These are phyloP conservation scores for Fusarium sp. DNA, from an alignment of 2,329 filamentous ascomycete species.

Conservation along the genomic window DNA sequence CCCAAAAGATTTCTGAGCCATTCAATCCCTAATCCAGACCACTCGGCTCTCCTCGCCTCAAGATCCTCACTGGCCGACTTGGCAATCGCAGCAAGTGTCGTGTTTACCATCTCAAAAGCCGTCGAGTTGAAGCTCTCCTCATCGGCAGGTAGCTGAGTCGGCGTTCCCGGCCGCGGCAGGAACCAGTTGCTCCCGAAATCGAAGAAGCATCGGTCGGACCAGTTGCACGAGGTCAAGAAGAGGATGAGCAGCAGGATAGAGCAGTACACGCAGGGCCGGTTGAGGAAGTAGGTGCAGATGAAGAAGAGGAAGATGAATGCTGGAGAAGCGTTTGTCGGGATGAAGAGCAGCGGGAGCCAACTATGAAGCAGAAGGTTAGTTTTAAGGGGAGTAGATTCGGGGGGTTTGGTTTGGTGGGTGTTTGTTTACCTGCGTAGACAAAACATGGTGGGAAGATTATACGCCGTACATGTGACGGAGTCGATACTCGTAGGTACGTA, in stretches of 20 bases:
- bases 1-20: conserved; percentile 87
- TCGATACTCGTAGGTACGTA: background rate
- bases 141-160: conserved; percentile 42
- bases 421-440: conserved; percentile 67
- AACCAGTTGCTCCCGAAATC: conserved; percentile 96
- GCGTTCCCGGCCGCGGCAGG: conserved; percentile 70
- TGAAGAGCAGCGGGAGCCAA: conserved; percentile 89
- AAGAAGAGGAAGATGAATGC: conserved; percentile 90
- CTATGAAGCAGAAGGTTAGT: conserved; percentile 59
- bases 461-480: conserved; percentile 24
- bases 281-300: conserved; percentile 93
- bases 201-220: conserved; percentile 91
- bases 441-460: conserved; percentile 61
- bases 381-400: background rate
- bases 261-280: conserved; percentile 97
- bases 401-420: conserved; percentile 15
- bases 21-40: conserved; percentile 83
- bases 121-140: conserved; percentile 59
- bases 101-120: conserved; percentile 69
- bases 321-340: conserved; percentile 85
- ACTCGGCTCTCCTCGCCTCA: conserved; percentile 67
- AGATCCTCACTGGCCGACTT: conserved; percentile 74
- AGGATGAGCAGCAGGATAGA: conserved; percentile 94
- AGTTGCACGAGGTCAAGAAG: conserved; percentile 90
- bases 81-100: conserved; percentile 75